phyloP scores from a whole-genome alignment of 139 green algal genomes.

The Tetraselmis striata region DNA sequence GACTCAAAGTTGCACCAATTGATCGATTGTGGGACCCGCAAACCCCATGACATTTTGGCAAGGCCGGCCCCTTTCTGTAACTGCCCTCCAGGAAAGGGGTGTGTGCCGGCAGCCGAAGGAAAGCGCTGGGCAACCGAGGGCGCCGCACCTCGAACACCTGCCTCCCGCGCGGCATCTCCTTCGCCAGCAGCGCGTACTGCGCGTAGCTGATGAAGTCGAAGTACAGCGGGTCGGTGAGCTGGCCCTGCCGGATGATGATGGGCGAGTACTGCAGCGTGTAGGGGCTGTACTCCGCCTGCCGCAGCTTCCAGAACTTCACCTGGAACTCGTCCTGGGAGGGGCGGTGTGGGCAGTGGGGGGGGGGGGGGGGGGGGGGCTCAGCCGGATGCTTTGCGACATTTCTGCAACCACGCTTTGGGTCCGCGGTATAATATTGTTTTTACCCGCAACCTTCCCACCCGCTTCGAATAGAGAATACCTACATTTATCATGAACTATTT shows the following conservation, averaged over 20 bases:
- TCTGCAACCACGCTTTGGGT: background rate
- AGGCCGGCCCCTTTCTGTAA: no score
- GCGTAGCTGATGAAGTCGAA: conserved; percentile 85
- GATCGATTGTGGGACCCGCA: no score
- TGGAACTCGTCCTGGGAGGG: conserved; percentile 47
- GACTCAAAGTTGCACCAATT: no score
- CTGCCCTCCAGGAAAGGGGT: no score
- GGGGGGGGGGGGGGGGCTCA: no score
- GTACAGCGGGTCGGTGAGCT: conserved; percentile 66
- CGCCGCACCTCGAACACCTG: conserved; percentile 48
- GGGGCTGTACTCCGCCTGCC: conserved; percentile 57
- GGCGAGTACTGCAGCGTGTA: conserved; percentile 66
- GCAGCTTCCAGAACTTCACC: conserved; percentile 63
- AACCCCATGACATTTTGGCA: no score
- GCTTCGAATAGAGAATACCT: no score
- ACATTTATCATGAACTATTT: no score
- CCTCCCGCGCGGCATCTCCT: conserved; percentile 36
- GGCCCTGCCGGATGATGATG: conserved; percentile 41
- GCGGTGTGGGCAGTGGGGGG: background rate
- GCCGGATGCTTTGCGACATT: background rate
- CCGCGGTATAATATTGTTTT: no score
- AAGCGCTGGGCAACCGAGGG: no score
- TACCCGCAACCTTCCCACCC: no score
- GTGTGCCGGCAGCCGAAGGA: no score
- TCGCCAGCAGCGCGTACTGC: conserved; percentile 55